Evolutionary conservation across 768 basidiomycete species (phyloP).

Genomic region (Suillus tomentosus): DNA sequence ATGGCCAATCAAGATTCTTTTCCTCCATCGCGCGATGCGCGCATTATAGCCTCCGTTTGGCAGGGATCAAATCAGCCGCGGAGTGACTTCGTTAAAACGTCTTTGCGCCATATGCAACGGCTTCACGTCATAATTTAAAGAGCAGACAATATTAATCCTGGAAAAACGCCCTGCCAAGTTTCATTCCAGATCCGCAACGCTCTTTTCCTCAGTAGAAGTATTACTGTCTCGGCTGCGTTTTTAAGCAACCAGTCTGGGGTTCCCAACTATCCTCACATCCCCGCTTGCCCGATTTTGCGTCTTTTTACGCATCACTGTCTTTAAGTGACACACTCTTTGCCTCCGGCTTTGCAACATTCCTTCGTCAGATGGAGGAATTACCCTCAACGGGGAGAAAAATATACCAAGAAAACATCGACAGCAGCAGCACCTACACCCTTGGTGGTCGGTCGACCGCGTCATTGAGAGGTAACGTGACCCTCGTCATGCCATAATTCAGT

Average conservation of each 20-base stretch:
- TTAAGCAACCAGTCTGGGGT: neutral
- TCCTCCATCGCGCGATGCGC: neutral
- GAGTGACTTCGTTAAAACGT: neutral
- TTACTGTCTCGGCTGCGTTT: neutral
- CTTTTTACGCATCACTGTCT: neutral
- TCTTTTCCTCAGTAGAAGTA: neutral
- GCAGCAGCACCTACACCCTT: conserved; percentile 19
- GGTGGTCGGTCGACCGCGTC: conserved; percentile 21
- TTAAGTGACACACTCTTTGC: neutral
- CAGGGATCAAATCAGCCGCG: neutral
- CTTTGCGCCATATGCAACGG: conserved; percentile 11
- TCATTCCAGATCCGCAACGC: neutral
- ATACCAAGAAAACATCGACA: conserved; percentile 15
- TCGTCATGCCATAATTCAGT: conserved; percentile 8
- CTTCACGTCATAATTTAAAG: neutral
- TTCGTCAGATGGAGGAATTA: conserved; percentile 27
- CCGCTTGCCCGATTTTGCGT: neutral
- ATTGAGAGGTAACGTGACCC: conserved; percentile 23
- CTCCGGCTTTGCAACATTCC: conserved; percentile 14
- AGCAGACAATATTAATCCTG: neutral
- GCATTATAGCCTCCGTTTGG: neutral
- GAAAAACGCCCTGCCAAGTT: neutral
- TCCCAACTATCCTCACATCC: neutral
- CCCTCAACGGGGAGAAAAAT: conserved; percentile 17
- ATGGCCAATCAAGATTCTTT: neutral